Evolutionary conservation across 78 protist species (phyloP), one percentile per base, ranked within the genome.

Genomic region (Cyanophora paradoxa): DNA sequence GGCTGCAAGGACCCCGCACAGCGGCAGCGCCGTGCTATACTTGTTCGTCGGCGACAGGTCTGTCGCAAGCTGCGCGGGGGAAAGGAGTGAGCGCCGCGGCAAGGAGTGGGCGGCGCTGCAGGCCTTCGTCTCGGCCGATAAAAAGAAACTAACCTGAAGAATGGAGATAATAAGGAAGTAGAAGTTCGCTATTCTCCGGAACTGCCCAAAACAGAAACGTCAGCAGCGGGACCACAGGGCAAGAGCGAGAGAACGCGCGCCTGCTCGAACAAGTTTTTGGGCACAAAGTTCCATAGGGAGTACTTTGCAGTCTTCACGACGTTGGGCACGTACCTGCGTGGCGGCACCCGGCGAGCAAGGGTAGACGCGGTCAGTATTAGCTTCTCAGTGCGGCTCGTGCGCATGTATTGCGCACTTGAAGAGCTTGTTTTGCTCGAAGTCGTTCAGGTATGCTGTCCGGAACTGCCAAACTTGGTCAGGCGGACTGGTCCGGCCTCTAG

Each of bases 131-230:
- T n/a, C n/a, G 22, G 48, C 10, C 10, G 48, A 42, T 42, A 42
- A 13, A 13, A 42, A 42, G 48, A 6, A 42, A n/a, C n/a, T n/a
- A n/a, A n/a, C n/a, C n/a, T n/a, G 88, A n/a, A 88, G 65, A 48
- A 81, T 33, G 54, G 88, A 84, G 33, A 87, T 86, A 10, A 91
- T 58, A 26, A 91, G 76, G 70, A 91, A 91, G 77, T 91, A 91
- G 33, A 88, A 46, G 72, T 91, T 86, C 0, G 92, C 86, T 13
- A 85, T 48, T 41, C 77, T 8, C 31, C 70, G 16, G 19, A 71
- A 71, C 46, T n/a, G n/a, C n/a, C n/a, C n/a, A n/a, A n/a, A n/a
- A n/a, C n/a, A n/a, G n/a, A n/a, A n/a, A n/a, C n/a, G n/a, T n/a
- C n/a, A n/a, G n/a, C n/a, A n/a, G n/a, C n/a, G n/a, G n/a, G n/a